Conservation (phyloP, 164 flowering plant species). For the Brasenia schreberi region DNA sequence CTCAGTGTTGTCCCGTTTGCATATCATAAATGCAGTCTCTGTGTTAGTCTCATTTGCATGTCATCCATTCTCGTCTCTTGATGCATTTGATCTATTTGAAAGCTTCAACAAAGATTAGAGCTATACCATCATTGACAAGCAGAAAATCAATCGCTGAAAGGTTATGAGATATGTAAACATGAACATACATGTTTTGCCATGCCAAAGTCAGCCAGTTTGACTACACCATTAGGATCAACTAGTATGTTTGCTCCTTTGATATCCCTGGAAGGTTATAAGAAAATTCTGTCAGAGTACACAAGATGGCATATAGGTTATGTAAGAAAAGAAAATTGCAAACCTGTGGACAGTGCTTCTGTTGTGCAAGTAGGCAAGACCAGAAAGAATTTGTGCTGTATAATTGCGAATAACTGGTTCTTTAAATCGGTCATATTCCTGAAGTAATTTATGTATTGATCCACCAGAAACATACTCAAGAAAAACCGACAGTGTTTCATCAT, state of each 20-base stretch:
- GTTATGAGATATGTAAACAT: background rate
- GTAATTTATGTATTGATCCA: constrained; percentile 73
- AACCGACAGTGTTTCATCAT: constrained; percentile 42
- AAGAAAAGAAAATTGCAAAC: constrained; percentile 13
- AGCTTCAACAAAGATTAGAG: too few species aligned
- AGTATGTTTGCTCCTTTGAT: constrained; percentile 81
- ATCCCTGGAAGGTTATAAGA: constrained; percentile 30
- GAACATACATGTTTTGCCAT: constrained; percentile 76
- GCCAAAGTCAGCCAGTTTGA: constrained; percentile 78
- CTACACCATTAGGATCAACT: constrained; percentile 57
- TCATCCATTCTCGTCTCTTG: too few species aligned
- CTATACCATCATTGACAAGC: too few species aligned
- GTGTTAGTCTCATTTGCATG: too few species aligned
- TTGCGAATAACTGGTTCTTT: constrained; percentile 53
- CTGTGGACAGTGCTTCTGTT: constrained; percentile 54
- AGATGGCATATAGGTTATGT: background rate
- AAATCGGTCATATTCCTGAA: constrained; percentile 62
- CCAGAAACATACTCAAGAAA: constrained; percentile 76
- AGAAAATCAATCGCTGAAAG: too few species aligned
- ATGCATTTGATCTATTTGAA: too few species aligned
- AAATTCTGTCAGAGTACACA: background rate
- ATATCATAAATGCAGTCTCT: too few species aligned
- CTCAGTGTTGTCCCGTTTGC: too few species aligned
- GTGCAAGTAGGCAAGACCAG: constrained; percentile 72
- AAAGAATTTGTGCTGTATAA: constrained; percentile 58